These are phyloP conservation scores for Phlegmacium glaucopus DNA, from an alignment of 768 basidiomycete species.

Conservation along the genomic window DNA sequence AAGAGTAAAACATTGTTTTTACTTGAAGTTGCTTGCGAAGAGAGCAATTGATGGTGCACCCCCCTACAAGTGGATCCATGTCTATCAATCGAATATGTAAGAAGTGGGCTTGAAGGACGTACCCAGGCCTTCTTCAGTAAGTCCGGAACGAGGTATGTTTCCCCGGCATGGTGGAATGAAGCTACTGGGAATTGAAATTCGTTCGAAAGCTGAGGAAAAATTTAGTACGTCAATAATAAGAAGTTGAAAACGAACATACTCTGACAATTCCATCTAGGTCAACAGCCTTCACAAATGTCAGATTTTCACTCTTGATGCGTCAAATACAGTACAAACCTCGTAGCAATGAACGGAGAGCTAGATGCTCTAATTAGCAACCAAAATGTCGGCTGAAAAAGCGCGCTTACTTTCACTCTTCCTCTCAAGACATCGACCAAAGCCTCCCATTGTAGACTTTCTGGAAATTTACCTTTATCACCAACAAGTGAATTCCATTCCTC, in stretches of 20 bases:
- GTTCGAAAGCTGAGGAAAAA: conserved; percentile 53
- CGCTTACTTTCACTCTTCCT: conserved; percentile 65
- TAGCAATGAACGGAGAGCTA: conserved; percentile 43
- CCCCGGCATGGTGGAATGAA: conserved; percentile 76
- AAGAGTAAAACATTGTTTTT: background rate
- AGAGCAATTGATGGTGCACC: conserved; percentile 66
- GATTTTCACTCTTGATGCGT: background rate
- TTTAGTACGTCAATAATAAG: background rate
- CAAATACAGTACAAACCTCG: conserved; percentile 24
- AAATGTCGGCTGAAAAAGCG: background rate
- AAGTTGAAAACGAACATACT: conserved; percentile 30
- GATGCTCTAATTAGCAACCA: background rate
- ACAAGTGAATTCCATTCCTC: conserved; percentile 41
- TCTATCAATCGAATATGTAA: background rate
- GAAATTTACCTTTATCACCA: conserved; percentile 41
- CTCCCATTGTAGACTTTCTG: conserved; percentile 69
- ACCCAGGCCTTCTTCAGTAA: conserved; percentile 71
- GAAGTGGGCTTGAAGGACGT: conserved; percentile 5
- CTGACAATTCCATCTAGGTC: conserved; percentile 68
- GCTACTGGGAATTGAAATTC: conserved; percentile 79
- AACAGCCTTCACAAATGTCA: conserved; percentile 40
- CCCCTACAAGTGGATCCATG: conserved; percentile 24
- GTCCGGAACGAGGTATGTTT: conserved; percentile 78
- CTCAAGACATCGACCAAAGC: conserved; percentile 66
- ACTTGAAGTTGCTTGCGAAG: conserved; percentile 63